Evolutionary conservation across 305 asterid genomes (phyloP), one percentile per base, ranked within the genome.

Genomic region (Fraxinus latifolia): DNA sequence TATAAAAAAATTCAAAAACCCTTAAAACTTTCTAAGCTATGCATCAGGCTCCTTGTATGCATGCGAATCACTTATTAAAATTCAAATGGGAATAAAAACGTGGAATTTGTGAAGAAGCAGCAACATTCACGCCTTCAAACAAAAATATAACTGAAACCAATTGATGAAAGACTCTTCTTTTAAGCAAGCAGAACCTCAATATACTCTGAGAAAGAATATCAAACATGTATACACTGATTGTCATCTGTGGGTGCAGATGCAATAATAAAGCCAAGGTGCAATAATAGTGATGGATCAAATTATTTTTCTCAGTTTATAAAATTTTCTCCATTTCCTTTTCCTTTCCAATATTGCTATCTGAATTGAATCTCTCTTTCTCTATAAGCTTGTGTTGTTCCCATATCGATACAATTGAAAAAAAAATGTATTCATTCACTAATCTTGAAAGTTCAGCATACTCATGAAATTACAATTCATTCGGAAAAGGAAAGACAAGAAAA

Each of bases 401-500:
- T 44, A 25, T 21, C 34, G 33, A 84, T 31, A 67, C 33, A 32
- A 68, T 31, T 27, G 9, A 14, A 29, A 6, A 55, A 58, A 14
- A 34, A 33, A 4, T 12, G 47, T n/a, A 15, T 53, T 12, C 70
- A 19, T 72, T 72, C 74, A 65, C 5, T 31, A 31, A 7, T 62
- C 65, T 14, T 11, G 72, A 33, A 8, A 81, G 68, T 44, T 33
- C 9, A 36, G 53, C 53, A 6, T 36, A 15, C 17, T 12, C 23
- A 5, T 14, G 23, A 68, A 14, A 68, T 50, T 27, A 68, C n/a
- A 71, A 77, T 21, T 68, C 29, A 70, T 32, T 39, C 33, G 4
- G 17, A 77, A 75, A 29, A 39, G 68, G 47, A 23, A 77, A 77
- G 80, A 36, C 65, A 4, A 73, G 34, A 68, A 68, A 68, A 27